Base-by-base conservation (phyloP, 2,329 filamentous ascomycete species). In the Ophiostoma pallidulum region DNA sequence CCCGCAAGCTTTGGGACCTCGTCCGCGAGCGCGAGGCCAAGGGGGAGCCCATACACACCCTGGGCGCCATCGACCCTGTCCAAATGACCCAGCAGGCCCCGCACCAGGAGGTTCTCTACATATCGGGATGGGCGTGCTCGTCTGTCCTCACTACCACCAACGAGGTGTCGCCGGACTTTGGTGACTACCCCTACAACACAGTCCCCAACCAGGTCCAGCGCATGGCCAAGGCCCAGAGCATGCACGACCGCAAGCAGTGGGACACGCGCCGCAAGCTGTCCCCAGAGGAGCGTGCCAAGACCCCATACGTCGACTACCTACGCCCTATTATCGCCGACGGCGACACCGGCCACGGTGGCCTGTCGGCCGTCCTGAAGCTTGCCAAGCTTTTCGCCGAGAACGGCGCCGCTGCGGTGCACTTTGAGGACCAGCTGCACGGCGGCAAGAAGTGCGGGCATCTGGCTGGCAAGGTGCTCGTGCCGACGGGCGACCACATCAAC, bases 71-170 rank as follows among this genome's bases (percentile, higher is more conserved):
- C 66, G 92, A 98, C 62, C 92, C 92, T n/a, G 82, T 97, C 10
- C 92, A 98, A 69, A 97, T 98, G 92, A 95, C 92, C 41, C 92
- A 98, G 66, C 92, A 97, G 71, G 92, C 92, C 14, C 79, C 86
- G 6, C 86, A 97, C 68, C 92, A 97, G 64, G 91, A 98, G 64
- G 86, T 96, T 16, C 76, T 98, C 39, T 98, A 98, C 67, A 75
- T 98, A 53, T 96, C 90, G 1, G 92, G 92, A 53, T 98, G 92
- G 92, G 92, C 92, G 5, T 97, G 92, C 68, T 97, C 91, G 0
- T 91, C 89, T 0, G 79, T 95, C 18, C 73, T 98, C 39, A 97
- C 91, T 4, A 83, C 82, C 9, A 97, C 92, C 32, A 97, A 98
- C 69, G 92, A 98, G 65, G 92, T 98, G 24, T 96, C 89, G 0